Evolutionary conservation across 352 stramenopile genomes (phyloP), one percentile per base, ranked within the genome.

Genomic region (Phytophthora constricta): DNA sequence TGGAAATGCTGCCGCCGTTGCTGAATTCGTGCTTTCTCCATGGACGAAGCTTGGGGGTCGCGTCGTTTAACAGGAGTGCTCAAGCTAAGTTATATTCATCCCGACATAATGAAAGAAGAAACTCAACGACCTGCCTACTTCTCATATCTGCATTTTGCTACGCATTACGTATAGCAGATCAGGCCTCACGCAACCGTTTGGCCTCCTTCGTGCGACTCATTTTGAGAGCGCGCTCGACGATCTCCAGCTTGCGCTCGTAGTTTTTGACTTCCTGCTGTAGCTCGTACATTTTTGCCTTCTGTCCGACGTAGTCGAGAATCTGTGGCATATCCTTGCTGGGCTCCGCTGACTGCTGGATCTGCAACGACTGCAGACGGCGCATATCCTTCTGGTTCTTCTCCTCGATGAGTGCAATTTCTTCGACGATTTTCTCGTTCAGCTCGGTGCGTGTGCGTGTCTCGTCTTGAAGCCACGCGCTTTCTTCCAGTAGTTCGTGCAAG

Each of bases 201-300:
- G 47, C 31, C 26, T 65, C 53, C 39, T 77, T 82, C 16, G 50
- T 46, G n/a, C 74, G 71, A n/a, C 56, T 67, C 25, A 78, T 55
- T 43, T 92, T 96, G 26, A 81, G 72, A 0, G 88, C 90, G 42
- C 96, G 94, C 51, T 98, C 91, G 4, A 87, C 81, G 54, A 98
- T 98, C 62, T 98, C 92, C 22, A 98, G 82, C 70, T 98, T 98
- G 31, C 94, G 87, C 53, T 97, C 87, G 68, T 96, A 98, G 68
- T 97, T 97, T 46, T 89, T 94, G 62, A 98, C 76, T 45, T 92
- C 79, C 19, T 89, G 72, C 52, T 96, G 76, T 17, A 98, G 65
- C 43, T 96, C 87, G 50, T 95, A 97, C 72, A 95, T 87, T 43
- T 97, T 87, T 34, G 86, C 86, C 56, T 97, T 98, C 60, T 97